A percentile compares a stretch with the other conserved stretches of the same genome.
Conservation (phyloP, 2,329 filamentous ascomycete genomes). For the Xylaria arbuscula region DNA sequence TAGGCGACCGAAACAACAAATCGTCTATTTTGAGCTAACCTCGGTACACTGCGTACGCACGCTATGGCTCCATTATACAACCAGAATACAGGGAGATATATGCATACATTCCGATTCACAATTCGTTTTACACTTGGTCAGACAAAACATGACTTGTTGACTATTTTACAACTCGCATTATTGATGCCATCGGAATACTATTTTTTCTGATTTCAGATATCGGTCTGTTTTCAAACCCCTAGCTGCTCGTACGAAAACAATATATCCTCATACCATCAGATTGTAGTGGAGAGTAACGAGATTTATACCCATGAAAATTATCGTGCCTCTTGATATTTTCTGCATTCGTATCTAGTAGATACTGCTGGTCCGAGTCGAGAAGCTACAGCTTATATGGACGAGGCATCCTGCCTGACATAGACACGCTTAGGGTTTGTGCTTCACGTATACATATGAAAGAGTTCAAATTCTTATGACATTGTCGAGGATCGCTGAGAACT, state of each 20-base stretch:
- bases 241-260: neutral
- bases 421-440: neutral
- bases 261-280: neutral
- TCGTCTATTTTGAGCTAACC: conserved; percentile 1
- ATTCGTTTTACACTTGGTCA: too few species aligned
- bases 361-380: neutral
- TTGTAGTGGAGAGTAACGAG: neutral
- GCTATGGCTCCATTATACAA: neutral
- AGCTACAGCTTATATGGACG: neutral
- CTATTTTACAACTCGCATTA: neutral
- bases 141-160: neutral
- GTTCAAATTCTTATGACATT: neutral
- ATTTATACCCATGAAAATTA: neutral
- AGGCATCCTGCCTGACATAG: neutral
- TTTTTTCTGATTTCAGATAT: too few species aligned
- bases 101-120: neutral
- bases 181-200: too few species aligned
- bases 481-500: neutral
- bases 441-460: neutral
- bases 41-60: neutral
- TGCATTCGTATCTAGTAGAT: neutral
- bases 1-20: neutral
- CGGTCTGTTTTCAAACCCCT: neutral
- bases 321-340: neutral
- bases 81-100: neutral